phyloP scores from a whole-genome alignment of 441 rosid genomes.

The Oxalis stricta region DNA sequence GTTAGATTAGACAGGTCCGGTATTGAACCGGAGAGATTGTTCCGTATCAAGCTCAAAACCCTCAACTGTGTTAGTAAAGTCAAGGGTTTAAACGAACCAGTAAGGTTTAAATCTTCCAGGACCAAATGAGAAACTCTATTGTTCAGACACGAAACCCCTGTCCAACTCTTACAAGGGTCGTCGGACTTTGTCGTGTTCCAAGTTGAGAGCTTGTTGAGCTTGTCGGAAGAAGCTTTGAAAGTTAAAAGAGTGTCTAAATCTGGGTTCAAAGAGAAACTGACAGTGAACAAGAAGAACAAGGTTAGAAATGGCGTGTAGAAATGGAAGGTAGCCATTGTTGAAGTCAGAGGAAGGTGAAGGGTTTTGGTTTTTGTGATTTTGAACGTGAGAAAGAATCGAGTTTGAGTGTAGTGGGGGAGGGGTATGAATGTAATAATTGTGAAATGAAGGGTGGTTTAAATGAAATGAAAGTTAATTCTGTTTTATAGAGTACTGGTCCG shows the following conservation, averaged over 20 bases:
- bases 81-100: constrained; percentile 32
- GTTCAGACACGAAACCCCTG: constrained; percentile 36
- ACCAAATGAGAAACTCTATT: constrained; percentile 40
- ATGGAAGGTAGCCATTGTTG: constrained; percentile 33
- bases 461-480: too few relatives aligned
- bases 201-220: constrained; percentile 29
- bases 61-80: constrained; percentile 33
- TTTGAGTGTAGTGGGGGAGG: too few relatives aligned
- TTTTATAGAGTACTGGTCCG: too few relatives aligned
- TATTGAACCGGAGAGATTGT: constrained; percentile 35
- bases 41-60: constrained; percentile 41
- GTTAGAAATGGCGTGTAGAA: constrained; percentile 13
- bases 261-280: constrained; percentile 23
- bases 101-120: constrained; percentile 33
- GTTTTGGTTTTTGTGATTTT: too few relatives aligned
- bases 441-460: too few relatives aligned
- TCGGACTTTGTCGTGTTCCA: constrained; percentile 47
- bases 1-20: constrained; percentile 42
- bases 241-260: constrained; percentile 36
- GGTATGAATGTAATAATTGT: too few relatives aligned
- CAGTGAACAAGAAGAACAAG: constrained; percentile 11
- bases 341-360: constrained; percentile 7
- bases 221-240: constrained; percentile 49
- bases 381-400: too few relatives aligned
- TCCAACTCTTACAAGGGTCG: constrained; percentile 35